These are phyloP conservation scores for Phylloporus arenicola DNA, from an alignment of 768 basidiomycete genomes.

Conservation along the genomic window DNA sequence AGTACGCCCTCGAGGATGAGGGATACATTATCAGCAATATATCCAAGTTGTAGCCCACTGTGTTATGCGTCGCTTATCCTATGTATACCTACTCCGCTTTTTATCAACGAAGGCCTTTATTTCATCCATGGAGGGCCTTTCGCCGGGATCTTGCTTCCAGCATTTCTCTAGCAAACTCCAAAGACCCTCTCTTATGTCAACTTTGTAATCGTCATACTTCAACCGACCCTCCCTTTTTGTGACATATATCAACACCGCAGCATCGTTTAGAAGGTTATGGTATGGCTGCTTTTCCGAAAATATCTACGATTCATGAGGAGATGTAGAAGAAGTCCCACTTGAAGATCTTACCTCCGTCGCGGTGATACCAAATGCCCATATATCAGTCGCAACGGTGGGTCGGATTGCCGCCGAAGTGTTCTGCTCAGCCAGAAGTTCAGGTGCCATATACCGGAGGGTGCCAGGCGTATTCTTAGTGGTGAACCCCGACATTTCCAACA, in stretches of 20 bases:
- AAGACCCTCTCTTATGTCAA: conserved; percentile 13
- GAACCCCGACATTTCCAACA: conserved; percentile 33
- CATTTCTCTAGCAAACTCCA: conserved; percentile 20
- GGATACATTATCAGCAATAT: conserved; percentile 29
- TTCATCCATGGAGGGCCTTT: conserved; percentile 13
- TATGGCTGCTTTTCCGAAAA: conserved; percentile 24
- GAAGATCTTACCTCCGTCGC: conserved; percentile 28
- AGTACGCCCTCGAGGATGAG: conserved; percentile 49
- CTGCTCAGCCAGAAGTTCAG: conserved; percentile 26
- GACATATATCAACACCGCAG: conserved; percentile 16
- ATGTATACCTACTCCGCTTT: conserved; percentile 15
- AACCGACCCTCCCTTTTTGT: conserved; percentile 7
- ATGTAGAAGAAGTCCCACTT: not conserved
- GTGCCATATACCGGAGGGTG: conserved; percentile 38
- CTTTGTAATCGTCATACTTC: conserved; percentile 16
- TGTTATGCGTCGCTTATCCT: not conserved
- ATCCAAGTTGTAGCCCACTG: conserved; percentile 27
- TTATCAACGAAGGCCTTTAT: conserved; percentile 16
- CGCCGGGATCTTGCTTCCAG: conserved; percentile 9
- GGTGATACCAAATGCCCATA: conserved; percentile 36
- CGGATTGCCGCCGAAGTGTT: conserved; percentile 12
- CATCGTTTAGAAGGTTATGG: conserved; percentile 9
- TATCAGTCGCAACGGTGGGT: conserved; percentile 27
- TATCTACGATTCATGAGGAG: conserved; percentile 11
- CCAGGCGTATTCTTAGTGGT: conserved; percentile 33